Evolutionary conservation across 805 yeast genomes (phyloP), one percentile per base, ranked within the genome.

Genomic region (Teunomyces cretensis): DNA sequence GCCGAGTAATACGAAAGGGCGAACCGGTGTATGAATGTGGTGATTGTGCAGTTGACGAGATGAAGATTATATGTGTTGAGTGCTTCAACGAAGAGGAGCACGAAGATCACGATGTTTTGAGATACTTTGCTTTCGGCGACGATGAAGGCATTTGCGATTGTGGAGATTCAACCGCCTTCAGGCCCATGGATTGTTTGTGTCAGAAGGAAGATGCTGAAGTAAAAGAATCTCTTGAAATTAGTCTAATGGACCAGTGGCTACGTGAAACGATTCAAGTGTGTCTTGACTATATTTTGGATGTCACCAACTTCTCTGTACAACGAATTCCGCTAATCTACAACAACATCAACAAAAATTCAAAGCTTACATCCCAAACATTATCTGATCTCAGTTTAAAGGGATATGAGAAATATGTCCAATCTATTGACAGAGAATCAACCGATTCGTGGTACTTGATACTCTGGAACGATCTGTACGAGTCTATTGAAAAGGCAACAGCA

Each of bases 391-490:
- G 74, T 2, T 50, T 61, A 4, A 57, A 74, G 6, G 68, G 75
- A 0, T 33, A 47, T 4, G 51, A 50, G 13, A 52, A 49, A 15
- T 75, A 75, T 46, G 70, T 65, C 9, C 60, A 58, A 0, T 60
- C 52, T 0, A 48, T 42, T 9, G 79, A 73, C 51, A 16, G 15
- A 7, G 72, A 75, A 52, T 48, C 70, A 1, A 39, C 45, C 11
- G 47, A 68, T 12, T 40, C 42, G 38, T 82, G 76, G 67, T 64
- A 70, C 33, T 67, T 86, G 26, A 57, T 83, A 16, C 67, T 85
- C 12, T 86, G 91, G 85, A 86, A 86, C 60, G 95, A 86, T 57
- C 94, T 86, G 55, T 74, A 71, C 51, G 92, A 86, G 55, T 77
- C 79, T 53, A 78, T 74, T 51, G 68, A 73, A 2, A 77, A 79